Percentiles rank a stretch among this genome's conserved stretches.
These are phyloP conservation scores for Calocybe cyanea DNA, from an alignment of 768 basidiomycete species.

Conservation along the genomic window DNA sequence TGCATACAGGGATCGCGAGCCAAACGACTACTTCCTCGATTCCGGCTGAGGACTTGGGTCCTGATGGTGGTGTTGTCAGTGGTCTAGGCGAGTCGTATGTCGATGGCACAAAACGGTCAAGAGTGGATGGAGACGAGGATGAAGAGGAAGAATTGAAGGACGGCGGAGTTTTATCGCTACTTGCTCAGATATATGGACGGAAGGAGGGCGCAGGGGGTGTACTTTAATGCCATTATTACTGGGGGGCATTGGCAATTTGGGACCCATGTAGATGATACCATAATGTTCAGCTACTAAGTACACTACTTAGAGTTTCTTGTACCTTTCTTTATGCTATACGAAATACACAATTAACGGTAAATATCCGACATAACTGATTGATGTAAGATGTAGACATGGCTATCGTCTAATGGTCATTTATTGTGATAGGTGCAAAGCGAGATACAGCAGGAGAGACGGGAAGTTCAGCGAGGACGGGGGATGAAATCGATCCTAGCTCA, in stretches of 20 bases:
- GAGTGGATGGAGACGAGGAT: conserved; percentile 39
- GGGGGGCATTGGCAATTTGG: not conserved
- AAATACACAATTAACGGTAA: not conserved
- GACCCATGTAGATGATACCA: conserved; percentile 9
- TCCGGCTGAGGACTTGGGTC: conserved; percentile 41
- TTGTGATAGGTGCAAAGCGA: not conserved
- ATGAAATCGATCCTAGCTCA: conserved; percentile 10
- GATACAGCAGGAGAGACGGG: not conserved
- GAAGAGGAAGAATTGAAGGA: conserved; percentile 73
- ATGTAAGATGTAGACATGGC: not conserved
- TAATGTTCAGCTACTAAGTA: conserved; percentile 7
- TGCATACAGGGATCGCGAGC: conserved; percentile 17
- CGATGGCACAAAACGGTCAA: conserved; percentile 51
- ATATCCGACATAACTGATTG: not conserved
- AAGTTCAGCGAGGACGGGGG: not conserved
- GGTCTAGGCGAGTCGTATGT: conserved; percentile 73
- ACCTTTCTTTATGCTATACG: not conserved
- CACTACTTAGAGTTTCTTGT: not conserved
- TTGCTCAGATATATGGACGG: conserved; percentile 83
- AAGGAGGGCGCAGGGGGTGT: conserved; percentile 48
- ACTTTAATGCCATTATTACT: conserved; percentile 24
- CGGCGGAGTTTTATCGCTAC: conserved; percentile 78
- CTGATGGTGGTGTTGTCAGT: conserved; percentile 57
- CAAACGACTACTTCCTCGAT: conserved; percentile 11
- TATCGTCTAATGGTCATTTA: not conserved